phyloP scores from a whole-genome alignment of 495 filamentous ascomycete species.

The Penicilliopsis zonata region DNA sequence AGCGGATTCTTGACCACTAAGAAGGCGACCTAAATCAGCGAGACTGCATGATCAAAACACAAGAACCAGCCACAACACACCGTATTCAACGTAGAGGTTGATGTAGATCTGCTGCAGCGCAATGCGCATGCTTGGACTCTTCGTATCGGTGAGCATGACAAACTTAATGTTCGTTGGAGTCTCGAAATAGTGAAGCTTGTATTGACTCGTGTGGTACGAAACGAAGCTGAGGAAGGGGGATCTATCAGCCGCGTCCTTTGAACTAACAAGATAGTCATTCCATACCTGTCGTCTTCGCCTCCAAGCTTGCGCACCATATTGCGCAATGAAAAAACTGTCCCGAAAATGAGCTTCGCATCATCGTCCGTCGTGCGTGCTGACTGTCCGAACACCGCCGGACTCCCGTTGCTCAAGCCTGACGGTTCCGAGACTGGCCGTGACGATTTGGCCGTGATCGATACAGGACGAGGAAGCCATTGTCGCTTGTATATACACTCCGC shows the following conservation, averaged over 20 bases:
- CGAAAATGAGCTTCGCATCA: constrained; percentile 95
- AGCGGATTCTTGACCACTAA: constrained; percentile 90
- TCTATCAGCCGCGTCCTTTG: neutral
- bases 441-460: constrained; percentile 27
- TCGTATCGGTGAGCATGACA: constrained; percentile 89
- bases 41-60: neutral
- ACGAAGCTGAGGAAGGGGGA: constrained; percentile 52
- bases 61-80: constrained; percentile 30
- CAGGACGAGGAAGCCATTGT: constrained; percentile 51
- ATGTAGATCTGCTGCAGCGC: constrained; percentile 97
- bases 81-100: constrained; percentile 92
- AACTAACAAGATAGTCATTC: neutral
- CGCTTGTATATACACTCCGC: constrained; percentile 97
- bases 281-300: constrained; percentile 69
- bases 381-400: constrained; percentile 18
- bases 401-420: constrained; percentile 19
- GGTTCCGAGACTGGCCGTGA: constrained; percentile 19
- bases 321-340: constrained; percentile 86
- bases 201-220: constrained; percentile 78
- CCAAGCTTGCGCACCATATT: constrained; percentile 96
- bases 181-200: constrained; percentile 99
- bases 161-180: constrained; percentile 91
- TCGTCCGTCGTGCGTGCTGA: constrained; percentile 56
- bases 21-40: constrained; percentile 3
- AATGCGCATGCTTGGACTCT: constrained; percentile 78